Percentiles rank a stretch among this genome's conserved stretches.
Conservation (phyloP, 495 filamentous ascomycete genomes). For the Neurospora discreta region DNA sequence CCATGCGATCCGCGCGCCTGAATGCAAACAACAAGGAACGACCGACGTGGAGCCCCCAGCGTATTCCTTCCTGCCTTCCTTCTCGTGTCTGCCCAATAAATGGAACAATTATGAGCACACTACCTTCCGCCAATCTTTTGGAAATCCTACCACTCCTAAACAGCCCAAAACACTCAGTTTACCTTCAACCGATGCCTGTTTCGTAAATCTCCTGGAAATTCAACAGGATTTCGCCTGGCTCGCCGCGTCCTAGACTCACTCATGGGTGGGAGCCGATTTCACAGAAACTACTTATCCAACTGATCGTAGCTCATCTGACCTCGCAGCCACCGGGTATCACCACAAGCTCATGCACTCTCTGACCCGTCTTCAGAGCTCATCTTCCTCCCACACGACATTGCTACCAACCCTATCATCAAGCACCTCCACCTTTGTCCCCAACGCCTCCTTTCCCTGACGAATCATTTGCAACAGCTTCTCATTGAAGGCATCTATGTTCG, state of each 20-base stretch:
- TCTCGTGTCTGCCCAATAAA: background rate
- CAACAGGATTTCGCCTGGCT: background rate
- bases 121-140: background rate
- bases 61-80: background rate
- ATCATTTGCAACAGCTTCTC: constrained; percentile 75
- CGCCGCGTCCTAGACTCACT: background rate
- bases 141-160: background rate
- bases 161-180: background rate
- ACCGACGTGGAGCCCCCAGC: background rate
- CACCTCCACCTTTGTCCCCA: constrained; percentile 70
- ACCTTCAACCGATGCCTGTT: background rate
- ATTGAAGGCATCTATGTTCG: constrained; percentile 66
- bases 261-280: background rate
- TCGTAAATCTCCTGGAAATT: background rate
- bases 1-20: background rate
- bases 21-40: background rate
- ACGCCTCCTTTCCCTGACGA: constrained; percentile 71
- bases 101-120: background rate
- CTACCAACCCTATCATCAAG: constrained; percentile 39
- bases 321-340: background rate
- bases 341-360: background rate
- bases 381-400: constrained; percentile 28
- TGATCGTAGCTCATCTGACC: background rate
- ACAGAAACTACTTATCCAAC: background rate
- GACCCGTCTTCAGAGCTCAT: constrained; percentile 8